These are phyloP conservation scores for Macrocystidia cucumis DNA, from an alignment of 1,284 basidiomycete genomes.

Conservation along the genomic window DNA sequence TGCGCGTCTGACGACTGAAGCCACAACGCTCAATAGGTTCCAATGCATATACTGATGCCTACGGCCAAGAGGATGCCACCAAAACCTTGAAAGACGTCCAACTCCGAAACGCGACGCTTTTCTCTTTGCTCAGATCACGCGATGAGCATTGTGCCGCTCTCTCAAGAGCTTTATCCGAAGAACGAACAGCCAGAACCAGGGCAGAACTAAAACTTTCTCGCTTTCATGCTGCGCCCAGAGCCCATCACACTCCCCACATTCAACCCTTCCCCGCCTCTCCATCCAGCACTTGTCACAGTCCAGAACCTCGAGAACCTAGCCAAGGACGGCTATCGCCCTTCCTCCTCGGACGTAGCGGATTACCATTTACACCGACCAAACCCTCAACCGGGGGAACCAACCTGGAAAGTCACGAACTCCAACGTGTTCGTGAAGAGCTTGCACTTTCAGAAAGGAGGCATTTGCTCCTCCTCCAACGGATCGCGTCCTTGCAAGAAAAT, in stretches of 20 bases:
- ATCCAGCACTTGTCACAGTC: too few relatives aligned
- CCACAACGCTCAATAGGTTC: too few relatives aligned
- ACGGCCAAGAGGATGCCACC: too few relatives aligned
- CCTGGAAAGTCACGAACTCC: not conserved
- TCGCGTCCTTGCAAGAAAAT: not conserved
- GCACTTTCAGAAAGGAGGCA: not conserved
- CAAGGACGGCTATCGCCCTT: not conserved
- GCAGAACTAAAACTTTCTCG: not conserved
- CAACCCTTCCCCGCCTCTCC: too few relatives aligned
- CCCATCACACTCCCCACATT: not conserved
- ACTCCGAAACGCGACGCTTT: not conserved
- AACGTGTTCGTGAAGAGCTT: not conserved
- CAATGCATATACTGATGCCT: too few relatives aligned
- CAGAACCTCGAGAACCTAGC: too few relatives aligned
- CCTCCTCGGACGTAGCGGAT: too few relatives aligned
- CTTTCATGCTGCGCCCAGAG: not conserved
- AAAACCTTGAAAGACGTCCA: too few relatives aligned
- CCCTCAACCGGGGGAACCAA: not conserved
- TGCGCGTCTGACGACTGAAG: too few relatives aligned
- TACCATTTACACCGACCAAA: not conserved
- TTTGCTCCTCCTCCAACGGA: not conserved
- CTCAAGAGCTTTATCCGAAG: not conserved
- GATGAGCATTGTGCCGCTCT: not conserved
- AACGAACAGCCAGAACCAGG: not conserved
- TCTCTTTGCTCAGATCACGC: not conserved